Base-by-base conservation (phyloP, 495 filamentous ascomycete genomes). In the Pseudomonodictys pantanalensis region DNA sequence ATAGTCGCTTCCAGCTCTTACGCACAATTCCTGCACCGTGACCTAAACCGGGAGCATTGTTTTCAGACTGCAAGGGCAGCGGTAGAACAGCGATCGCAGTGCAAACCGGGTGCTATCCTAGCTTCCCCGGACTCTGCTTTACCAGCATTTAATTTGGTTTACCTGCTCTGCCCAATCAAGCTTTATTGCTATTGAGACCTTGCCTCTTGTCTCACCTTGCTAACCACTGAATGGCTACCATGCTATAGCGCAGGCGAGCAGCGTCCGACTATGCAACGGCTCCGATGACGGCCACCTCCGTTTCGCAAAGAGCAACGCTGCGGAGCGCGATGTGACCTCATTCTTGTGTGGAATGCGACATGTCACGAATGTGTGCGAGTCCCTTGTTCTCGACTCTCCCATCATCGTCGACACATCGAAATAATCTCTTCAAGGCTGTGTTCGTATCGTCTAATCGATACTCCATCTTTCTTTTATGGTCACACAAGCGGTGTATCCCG, bases 71-170 rank as follows among this genome's bases (percentile, higher is more conserved):
- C 38, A 52, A 47, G 49, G 32, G 26, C 32, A 22, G 42, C 51
- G 15, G 9, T 41, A 22, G 33, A 11, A 51, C 30, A 8, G n/a
- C 48, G 25, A 12, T n/a, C n/a, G n/a, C n/a, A n/a, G n/a, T n/a
- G n/a, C n/a, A 29, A 58, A 47, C 47, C 54, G 54, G 47, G 23
- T 58, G 48, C 24, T 33, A 43, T 39, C 30, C 49, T 41, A 30
- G 35, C 60, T 54, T 64, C 60, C 47, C 28, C 54, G 60, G 25
- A 53, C 33, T 12, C 17, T 17, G 9, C n/a, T 28, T 30, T 20
- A 44, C 23, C 22, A 28, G 6, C 12, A 18, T 33, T n/a, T 33
- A 26, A 45, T 26, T 8, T 11, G 22, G 8, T 38, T 52, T 26
- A 22, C 15, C 51, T 24, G 26, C 26, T n/a, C 6, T 11, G 28